These are phyloP conservation scores for Lecanoromycetidae sp. DNA, from an alignment of 2,329 filamentous ascomycete genomes.

Conservation along the genomic window DNA sequence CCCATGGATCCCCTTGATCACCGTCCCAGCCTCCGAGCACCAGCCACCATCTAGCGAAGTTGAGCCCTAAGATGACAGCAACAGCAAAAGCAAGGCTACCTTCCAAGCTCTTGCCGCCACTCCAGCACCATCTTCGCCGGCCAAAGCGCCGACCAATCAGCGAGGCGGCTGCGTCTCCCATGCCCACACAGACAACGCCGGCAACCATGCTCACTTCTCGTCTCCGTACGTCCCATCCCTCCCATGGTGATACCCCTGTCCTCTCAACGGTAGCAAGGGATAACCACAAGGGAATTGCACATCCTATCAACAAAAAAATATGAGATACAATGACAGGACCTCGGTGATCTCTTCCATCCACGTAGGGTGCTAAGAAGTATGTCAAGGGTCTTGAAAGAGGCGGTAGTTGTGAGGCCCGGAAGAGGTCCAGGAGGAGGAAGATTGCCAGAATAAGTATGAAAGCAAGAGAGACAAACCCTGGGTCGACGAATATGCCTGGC, in stretches of 20 bases:
- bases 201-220: slow-evolving; percentile 82
- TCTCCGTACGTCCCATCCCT: slow-evolving; percentile 61
- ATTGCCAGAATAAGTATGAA: slow-evolving; percentile 67
- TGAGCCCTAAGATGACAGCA: slow-evolving; percentile 65
- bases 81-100: slow-evolving; percentile 67
- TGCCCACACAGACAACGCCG: slow-evolving; percentile 84
- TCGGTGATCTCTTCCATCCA: slow-evolving; percentile 83
- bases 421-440: slow-evolving; percentile 78
- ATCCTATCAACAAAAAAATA: slow-evolving; percentile 89
- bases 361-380: slow-evolving; percentile 79
- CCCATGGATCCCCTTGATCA: slow-evolving; percentile 22
- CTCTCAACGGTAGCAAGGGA: slow-evolving; percentile 59
- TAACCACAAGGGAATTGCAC: slow-evolving; percentile 88
- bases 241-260: slow-evolving; percentile 42
- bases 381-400: slow-evolving; percentile 79
- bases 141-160: slow-evolving; percentile 81
- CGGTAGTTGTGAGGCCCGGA: slow-evolving; percentile 82
- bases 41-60: slow-evolving; percentile 62
- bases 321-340: slow-evolving; percentile 93
- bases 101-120: slow-evolving; percentile 89
- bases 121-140: slow-evolving; percentile 87
- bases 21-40: slow-evolving; percentile 56
- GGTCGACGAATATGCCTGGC: slow-evolving; percentile 75
- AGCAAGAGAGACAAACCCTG: slow-evolving; percentile 67
- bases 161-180: slow-evolving; percentile 88